phyloP scores from a whole-genome alignment of 1,284 basidiomycete species.

The Chalciporus piperatoides region DNA sequence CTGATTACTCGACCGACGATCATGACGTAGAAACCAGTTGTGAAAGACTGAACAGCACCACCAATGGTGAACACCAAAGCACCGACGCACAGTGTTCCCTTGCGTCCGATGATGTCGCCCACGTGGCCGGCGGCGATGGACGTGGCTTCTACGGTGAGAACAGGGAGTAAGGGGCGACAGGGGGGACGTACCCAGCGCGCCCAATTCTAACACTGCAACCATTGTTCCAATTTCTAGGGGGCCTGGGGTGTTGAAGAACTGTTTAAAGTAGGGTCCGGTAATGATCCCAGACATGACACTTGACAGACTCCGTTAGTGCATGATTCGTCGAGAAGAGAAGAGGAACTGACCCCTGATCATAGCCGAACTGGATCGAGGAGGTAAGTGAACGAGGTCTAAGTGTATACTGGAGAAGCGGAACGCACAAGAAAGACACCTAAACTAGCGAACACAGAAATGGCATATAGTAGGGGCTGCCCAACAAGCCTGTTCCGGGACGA shows the following conservation, averaged over 20 bases:
- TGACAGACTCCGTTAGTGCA: slow-evolving; percentile 31
- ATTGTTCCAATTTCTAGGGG: slow-evolving; percentile 74
- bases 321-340: slow-evolving; percentile 4
- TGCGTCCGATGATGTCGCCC: slow-evolving; percentile 85
- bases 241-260: slow-evolving; percentile 78
- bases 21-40: slow-evolving; percentile 82
- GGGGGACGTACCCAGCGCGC: slow-evolving; percentile 72
- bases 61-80: slow-evolving; percentile 87
- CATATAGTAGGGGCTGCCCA: slow-evolving; percentile 78
- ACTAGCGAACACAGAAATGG: slow-evolving; percentile 81
- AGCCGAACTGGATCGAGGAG: slow-evolving; percentile 64
- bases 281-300: slow-evolving; percentile 92
- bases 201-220: slow-evolving; percentile 91
- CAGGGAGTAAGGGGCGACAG: background rate
- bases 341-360: slow-evolving; percentile 78
- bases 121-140: slow-evolving; percentile 86
- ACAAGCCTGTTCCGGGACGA: slow-evolving; percentile 55
- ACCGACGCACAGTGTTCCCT: slow-evolving; percentile 84
- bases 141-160: slow-evolving; percentile 56
- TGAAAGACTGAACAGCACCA: slow-evolving; percentile 87
- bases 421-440: slow-evolving; percentile 85
- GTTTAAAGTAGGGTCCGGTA: slow-evolving; percentile 87
- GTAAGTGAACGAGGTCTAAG: slow-evolving; percentile 13
- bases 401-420: slow-evolving; percentile 10
- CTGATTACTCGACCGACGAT: slow-evolving; percentile 84